A percentile compares a stretch with the other conserved stretches of the same genome.
Evolutionary conservation across 495 filamentous ascomycete species (phyloP).

Genomic region (Aspergillus homomorphus): DNA sequence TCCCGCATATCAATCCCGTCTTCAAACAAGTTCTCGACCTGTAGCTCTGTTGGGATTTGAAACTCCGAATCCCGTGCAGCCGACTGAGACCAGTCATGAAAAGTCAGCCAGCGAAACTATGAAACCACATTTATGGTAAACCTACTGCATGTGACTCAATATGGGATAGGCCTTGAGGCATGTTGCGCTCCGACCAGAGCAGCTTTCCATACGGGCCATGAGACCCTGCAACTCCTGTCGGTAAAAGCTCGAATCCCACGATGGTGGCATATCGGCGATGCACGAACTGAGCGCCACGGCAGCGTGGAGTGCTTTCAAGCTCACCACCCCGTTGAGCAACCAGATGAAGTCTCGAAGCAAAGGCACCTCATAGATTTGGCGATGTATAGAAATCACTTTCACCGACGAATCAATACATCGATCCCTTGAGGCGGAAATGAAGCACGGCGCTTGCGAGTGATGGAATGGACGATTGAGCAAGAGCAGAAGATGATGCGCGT

Average conservation of each 20-base stretch:
- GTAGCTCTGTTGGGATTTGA: no score
- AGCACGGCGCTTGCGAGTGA: slow-evolving; percentile 5
- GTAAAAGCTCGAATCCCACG: neutral
- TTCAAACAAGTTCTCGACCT: no score
- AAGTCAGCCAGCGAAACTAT: no score
- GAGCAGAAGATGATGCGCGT: slow-evolving; percentile 26
- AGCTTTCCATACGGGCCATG: neutral
- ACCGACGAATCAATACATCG: slow-evolving; percentile 14
- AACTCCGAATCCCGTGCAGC: neutral
- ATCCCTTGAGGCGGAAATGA: slow-evolving; percentile 11
- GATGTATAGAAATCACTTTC: slow-evolving; percentile 16
- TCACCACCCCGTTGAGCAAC: slow-evolving; percentile 18
- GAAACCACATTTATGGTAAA: no score
- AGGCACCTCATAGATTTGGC: slow-evolving; percentile 18
- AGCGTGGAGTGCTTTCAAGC: slow-evolving; percentile 18
- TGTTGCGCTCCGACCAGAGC: neutral
- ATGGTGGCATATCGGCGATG: slow-evolving; percentile 5
- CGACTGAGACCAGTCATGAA: neutral
- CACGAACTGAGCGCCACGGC: slow-evolving; percentile 23
- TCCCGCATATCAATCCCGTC: neutral
- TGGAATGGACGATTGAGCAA: slow-evolving; percentile 21
- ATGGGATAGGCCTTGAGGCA: neutral
- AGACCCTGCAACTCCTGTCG: no score
- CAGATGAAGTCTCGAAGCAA: slow-evolving; percentile 17
- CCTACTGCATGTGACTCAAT: neutral